Evolutionary conservation across 2,329 filamentous ascomycete genomes (phyloP), one percentile per base, ranked within the genome.

Genomic region (Ophiostoma populinum): DNA sequence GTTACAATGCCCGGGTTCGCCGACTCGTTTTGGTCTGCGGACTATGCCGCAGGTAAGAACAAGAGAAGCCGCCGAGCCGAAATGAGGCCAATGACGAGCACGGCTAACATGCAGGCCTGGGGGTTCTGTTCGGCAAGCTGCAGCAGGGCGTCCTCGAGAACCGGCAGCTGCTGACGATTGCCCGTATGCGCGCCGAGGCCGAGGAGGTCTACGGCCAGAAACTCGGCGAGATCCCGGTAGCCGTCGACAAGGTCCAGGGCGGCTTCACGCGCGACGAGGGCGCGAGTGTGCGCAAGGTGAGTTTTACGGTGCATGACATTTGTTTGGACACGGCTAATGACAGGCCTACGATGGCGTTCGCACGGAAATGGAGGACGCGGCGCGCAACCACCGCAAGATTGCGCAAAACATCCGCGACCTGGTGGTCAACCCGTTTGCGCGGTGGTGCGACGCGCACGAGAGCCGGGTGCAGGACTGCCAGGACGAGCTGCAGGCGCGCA

Each of bases 121-220:
- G 87, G 37, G 85, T 95, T 44, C 70, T 98, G 45, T 98, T 95
- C 52, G 75, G 75, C 55, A 98, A 98, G 65, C 76, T 98, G 38
- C 86, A 95, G 57, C 90, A 98, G 57, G 90, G 90, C 42, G 80
- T 92, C 40, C 70, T 86, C 47, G 90, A 98, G 58, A 92, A 98
- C 56, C 80, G 87, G 50, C 90, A 98, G 59, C 67, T 98, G 41
- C 63, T 98, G 44, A 90, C 80, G 24, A 74, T 98, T 50, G 85
- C 90, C 17, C 81, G 81, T 41, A 70, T 95, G 76, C 82, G 90
- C 58, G 87, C 90, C 46, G 90, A 95, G 52, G 87, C 90, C 35
- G 90, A 98, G 55, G 90, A 95, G 42, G 53, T 74, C 15, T 98
- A 98, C 55, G 80, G 83, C 28, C 69, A 75, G 53, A 76, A 75